Percentiles rank a stretch among this genome's conserved stretches.
Conservation (phyloP, 352 stramenopile genomes). For the Phytophthora fragariae region DNA sequence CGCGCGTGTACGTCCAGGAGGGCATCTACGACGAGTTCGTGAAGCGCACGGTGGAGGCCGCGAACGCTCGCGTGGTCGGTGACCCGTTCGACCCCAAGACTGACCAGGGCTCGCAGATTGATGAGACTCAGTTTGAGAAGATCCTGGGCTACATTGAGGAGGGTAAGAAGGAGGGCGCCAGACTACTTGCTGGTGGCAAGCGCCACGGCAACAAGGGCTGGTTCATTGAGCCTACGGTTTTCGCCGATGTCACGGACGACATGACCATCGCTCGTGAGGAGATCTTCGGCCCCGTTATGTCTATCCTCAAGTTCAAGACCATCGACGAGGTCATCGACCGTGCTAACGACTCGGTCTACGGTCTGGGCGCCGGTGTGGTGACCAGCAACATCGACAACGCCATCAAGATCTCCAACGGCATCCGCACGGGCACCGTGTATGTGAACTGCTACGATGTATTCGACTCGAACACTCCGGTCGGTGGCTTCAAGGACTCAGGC, state of each 20-base stretch:
- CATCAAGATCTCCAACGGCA: slow-evolving; percentile 82
- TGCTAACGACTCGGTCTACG: slow-evolving; percentile 88
- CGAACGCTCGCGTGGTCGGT: slow-evolving; percentile 61
- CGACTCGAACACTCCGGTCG: slow-evolving; percentile 83
- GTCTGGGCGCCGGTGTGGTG: slow-evolving; percentile 88
- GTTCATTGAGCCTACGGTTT: slow-evolving; percentile 94
- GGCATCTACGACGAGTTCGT: slow-evolving; percentile 89
- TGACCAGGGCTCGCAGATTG: slow-evolving; percentile 62
- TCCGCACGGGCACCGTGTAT: slow-evolving; percentile 93
- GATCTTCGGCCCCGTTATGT: slow-evolving; percentile 92
- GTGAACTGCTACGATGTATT: slow-evolving; percentile 95
- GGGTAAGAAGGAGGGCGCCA: slow-evolving; percentile 82
- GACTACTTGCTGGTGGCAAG: slow-evolving; percentile 76
- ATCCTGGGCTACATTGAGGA: slow-evolving; percentile 85
- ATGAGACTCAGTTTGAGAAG: slow-evolving; percentile 74
- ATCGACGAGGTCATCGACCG: slow-evolving; percentile 86
- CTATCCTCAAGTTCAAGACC: slow-evolving; percentile 87
- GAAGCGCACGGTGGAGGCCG: slow-evolving; percentile 47
- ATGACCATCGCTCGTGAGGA: slow-evolving; percentile 91
- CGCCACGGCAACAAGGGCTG: slow-evolving; percentile 65
- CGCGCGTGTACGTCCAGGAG: slow-evolving; percentile 87
- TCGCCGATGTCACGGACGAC: slow-evolving; percentile 77
- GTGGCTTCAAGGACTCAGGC: slow-evolving; percentile 88
- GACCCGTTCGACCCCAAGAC: slow-evolving; percentile 53
- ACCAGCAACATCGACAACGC: slow-evolving; percentile 85